Percentiles rank a stretch among this genome's conserved stretches.
These are phyloP conservation scores for Phaffia rhodozyma DNA, from an alignment of 1,284 basidiomycete species.

Conservation along the genomic window DNA sequence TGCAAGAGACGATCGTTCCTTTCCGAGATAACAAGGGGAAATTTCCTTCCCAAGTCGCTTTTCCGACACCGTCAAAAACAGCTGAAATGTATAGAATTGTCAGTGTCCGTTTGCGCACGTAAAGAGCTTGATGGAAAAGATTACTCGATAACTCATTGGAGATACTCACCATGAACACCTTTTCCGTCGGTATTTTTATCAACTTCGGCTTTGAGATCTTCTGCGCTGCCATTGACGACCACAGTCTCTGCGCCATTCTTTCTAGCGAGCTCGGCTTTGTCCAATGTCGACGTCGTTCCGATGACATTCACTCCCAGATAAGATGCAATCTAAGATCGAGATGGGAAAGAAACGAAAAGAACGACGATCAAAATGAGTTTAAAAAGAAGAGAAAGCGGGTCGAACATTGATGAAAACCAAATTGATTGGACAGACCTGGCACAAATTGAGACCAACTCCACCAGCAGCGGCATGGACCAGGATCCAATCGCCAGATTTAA, in stretches of 20 bases:
- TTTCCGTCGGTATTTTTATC: constrained; percentile 4
- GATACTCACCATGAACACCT: background rate
- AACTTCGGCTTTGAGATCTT: constrained; percentile 51
- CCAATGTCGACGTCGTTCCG: constrained; percentile 76
- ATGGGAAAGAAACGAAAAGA: background rate
- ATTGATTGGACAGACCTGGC: constrained; percentile 33
- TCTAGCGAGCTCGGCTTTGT: constrained; percentile 74
- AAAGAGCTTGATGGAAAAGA: too few species aligned
- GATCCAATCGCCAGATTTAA: constrained; percentile 47
- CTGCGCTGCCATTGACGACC: constrained; percentile 48
- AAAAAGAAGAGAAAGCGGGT: constrained; percentile 49
- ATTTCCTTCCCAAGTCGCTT: constrained; percentile 77
- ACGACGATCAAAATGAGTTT: constrained; percentile 44
- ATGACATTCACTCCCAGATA: constrained; percentile 72
- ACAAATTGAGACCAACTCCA: constrained; percentile 44
- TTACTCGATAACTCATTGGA: too few species aligned
- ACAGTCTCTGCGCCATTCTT: constrained; percentile 74
- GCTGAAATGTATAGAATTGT: constrained; percentile 21
- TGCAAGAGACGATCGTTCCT: constrained; percentile 42
- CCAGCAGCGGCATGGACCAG: constrained; percentile 62
- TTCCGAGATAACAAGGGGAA: constrained; percentile 69
- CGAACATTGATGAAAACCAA: constrained; percentile 8
- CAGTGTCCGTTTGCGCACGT: too few species aligned
- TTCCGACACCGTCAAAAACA: constrained; percentile 88
- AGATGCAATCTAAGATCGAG: constrained; percentile 33